A percentile compares a stretch with the other conserved stretches of the same genome.
Evolutionary conservation across 139 green algal genomes (phyloP).

Genomic region (Haematococcus lacustris): DNA sequence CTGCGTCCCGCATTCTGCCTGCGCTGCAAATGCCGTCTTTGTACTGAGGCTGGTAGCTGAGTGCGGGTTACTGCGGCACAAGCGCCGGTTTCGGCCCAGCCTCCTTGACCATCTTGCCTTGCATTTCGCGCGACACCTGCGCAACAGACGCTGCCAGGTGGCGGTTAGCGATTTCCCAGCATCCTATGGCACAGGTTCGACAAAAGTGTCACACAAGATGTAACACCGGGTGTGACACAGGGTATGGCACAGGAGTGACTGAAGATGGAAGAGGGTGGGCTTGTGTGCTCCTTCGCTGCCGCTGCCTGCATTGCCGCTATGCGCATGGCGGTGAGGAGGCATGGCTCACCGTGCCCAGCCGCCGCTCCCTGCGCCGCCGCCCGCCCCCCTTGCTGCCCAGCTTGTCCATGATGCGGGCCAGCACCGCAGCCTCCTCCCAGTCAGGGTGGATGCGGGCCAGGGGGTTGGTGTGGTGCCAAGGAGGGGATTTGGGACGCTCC

Average conservation of each 20-base stretch:
- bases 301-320: not conserved
- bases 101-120: conserved; percentile 12
- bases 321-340: not conserved
- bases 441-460: conserved; percentile 41
- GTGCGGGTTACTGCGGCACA: conserved; percentile 2
- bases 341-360: conserved; percentile 9
- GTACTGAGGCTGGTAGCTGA: too few species aligned
- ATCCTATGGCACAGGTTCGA: not conserved
- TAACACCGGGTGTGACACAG: too few species aligned
- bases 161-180: too few species aligned
- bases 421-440: conserved; percentile 40
- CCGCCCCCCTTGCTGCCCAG: conserved; percentile 34
- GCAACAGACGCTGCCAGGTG: too few species aligned
- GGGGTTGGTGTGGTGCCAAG: conserved; percentile 46
- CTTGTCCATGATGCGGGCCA: conserved; percentile 37
- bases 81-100: not conserved
- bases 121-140: not conserved
- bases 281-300: not conserved
- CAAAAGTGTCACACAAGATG: not conserved
- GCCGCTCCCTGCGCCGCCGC: conserved; percentile 24
- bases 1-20: too few species aligned
- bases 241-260: not conserved
- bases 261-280: not conserved
- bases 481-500: conserved; percentile 29
- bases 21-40: too few species aligned